Evolutionary conservation across 768 basidiomycete species (phyloP), one percentile per base, ranked within the genome.

Genomic region (Pleurotus pulmonarius): DNA sequence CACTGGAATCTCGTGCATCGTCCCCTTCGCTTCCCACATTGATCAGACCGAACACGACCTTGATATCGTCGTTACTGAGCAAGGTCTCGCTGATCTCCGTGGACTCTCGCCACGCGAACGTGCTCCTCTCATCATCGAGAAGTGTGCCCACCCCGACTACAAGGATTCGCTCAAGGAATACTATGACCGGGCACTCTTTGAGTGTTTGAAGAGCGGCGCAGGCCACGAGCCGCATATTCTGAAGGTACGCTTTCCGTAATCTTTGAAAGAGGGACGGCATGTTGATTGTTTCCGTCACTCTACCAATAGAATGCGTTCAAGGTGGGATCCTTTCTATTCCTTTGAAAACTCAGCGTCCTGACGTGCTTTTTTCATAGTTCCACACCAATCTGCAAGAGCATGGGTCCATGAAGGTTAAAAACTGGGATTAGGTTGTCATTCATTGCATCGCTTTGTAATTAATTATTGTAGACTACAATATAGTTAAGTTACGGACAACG

Each of bases 11-110:
- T 75, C 73, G 57, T 80, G 78, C 56, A 78, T 80, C 55, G 77
- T 78, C 1, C 78, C 78, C 1, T 80, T 80, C 56, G 73, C 71
- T 1, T 75, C 73, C 11, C 78, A 80, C 57, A 60, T 80, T 6
- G 78, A 80, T 58, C 78, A 80, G 53, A 80, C 26, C 75, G 78
- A 80, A 61, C 78, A 80, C 56, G 78, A 78, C 57, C 66, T 80
- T 3, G 78, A 80, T 58, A 60, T 80, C 18, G 58, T 80, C 52
- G 76, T 80, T 15, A 78, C 78, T 1, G 78, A 80, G 59, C 78
- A 80, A 57, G 78, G 78, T 39, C 70, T 78, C 7, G 78, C 77
- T 34, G 78, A 80, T 58, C 65, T 80, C 9, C 73, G 78, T 25
- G 77, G 77, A 3, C 65, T 80, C 12, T 73, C 75, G 8, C 78